Percentiles rank a stretch among this genome's conserved stretches.
Conservation (phyloP, 2,329 filamentous ascomycete genomes). For the Gnomoniopsis smithogilvyi region DNA sequence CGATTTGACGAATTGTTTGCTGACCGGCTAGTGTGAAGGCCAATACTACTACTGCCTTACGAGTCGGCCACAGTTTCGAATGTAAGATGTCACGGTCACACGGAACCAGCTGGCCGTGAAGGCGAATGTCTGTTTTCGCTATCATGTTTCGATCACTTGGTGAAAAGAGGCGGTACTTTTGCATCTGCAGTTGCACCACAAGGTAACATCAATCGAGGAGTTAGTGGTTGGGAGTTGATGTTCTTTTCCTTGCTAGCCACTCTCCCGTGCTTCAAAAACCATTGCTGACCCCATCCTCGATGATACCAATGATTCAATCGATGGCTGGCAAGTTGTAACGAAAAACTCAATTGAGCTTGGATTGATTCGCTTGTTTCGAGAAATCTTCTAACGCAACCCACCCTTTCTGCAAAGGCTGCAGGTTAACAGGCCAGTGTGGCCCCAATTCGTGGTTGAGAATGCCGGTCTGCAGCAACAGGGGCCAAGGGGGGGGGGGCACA, state of each 20-base stretch:
- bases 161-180: neutral
- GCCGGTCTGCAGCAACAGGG: conserved; percentile 2
- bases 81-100: neutral
- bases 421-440: conserved; percentile 9
- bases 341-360: neutral
- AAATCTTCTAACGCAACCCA: conserved; percentile 10
- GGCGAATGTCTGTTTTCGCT: neutral
- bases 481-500: neutral
- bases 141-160: neutral
- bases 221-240: neutral
- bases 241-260: neutral
- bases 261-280: neutral
- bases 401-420: conserved; percentile 3
- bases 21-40: neutral
- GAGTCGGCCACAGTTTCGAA: neutral
- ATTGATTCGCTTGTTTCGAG: conserved; percentile 17
- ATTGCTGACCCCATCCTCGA: conserved; percentile 3
- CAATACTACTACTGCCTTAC: neutral
- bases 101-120: neutral
- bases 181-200: neutral
- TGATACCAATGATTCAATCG: neutral
- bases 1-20: neutral
- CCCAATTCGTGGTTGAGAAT: neutral
- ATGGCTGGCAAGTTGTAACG: neutral
- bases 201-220: neutral